These are phyloP conservation scores for Rhazya stricta DNA, from an alignment of 257 asterid genomes.

Conservation along the genomic window DNA sequence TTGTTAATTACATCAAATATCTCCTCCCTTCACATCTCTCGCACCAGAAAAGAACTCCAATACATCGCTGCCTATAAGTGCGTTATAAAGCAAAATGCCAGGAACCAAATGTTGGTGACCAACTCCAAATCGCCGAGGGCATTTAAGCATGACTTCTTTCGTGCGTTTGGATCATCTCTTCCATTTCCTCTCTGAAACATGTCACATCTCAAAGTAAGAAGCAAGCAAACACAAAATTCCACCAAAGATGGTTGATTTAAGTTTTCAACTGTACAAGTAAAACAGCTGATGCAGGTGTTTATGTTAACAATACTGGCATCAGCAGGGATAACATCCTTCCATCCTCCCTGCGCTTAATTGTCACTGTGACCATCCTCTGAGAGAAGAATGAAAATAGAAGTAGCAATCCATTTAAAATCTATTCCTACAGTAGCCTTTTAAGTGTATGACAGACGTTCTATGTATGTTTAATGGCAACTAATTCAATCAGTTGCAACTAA, in stretches of 20 bases:
- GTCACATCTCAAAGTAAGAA: conserved; percentile 4
- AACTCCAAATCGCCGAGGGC: not conserved
- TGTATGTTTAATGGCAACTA: not conserved
- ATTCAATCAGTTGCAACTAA: not conserved
- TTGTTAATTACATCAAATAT: conserved; percentile 5
- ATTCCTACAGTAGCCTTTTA: not conserved
- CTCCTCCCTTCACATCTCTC: conserved; percentile 3
- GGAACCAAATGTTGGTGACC: not conserved
- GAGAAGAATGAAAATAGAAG: not conserved
- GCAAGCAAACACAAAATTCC: not conserved
- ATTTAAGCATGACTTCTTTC: not conserved
- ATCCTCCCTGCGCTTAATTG: not conserved
- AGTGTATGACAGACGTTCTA: not conserved
- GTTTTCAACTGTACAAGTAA: conserved; percentile 21
- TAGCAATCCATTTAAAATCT: not conserved
- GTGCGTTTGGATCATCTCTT: conserved; percentile 38
- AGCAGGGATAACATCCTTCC: conserved; percentile 20
- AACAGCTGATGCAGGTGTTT: not conserved
- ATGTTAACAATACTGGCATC: not conserved
- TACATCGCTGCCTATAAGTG: not conserved
- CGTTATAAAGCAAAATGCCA: conserved; percentile 3
- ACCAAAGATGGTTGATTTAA: not conserved
- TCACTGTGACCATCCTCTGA: conserved; percentile 29
- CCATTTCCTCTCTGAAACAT: conserved; percentile 77
- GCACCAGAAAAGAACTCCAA: not conserved